phyloP scores from a whole-genome alignment of 169 alveolate genomes.

The Cryptosporidium sp. region DNA sequence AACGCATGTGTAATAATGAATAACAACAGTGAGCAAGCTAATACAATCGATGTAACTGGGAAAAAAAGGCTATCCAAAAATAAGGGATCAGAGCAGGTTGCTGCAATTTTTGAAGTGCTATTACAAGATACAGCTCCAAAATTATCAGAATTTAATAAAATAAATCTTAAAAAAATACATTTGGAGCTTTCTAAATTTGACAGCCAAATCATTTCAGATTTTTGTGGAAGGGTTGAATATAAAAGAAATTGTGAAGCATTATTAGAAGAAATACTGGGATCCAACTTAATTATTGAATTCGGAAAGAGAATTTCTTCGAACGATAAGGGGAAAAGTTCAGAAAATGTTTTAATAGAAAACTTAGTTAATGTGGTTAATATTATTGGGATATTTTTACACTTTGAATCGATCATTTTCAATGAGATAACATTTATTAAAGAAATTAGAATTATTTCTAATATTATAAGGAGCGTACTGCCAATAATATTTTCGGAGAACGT shows the following conservation, averaged over 20 bases:
- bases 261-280: conserved; percentile 17
- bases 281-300: conserved; percentile 35
- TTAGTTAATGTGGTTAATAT: neutral
- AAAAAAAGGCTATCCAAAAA: neutral
- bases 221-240: neutral
- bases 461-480: conserved; percentile 36
- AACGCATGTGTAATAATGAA: conserved; percentile 17
- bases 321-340: neutral
- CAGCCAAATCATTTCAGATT: neutral
- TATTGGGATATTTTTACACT: conserved; percentile 17
- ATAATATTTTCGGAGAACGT: conserved; percentile 8
- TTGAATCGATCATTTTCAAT: conserved; percentile 6
- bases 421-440: conserved; percentile 25
- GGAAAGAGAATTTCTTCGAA: neutral
- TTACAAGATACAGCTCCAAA: conserved; percentile 9
- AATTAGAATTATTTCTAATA: conserved; percentile 23
- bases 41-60: neutral
- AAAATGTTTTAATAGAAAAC: conserved; percentile 9
- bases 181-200: conserved; percentile 14
- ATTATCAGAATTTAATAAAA: conserved; percentile 4
- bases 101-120: neutral
- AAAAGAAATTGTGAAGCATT: conserved; percentile 16
- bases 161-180: conserved; percentile 14
- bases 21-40: neutral
- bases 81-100: neutral